Conservation (phyloP, 192 early-diverging fungal species). For the Podila clonocystis region DNA sequence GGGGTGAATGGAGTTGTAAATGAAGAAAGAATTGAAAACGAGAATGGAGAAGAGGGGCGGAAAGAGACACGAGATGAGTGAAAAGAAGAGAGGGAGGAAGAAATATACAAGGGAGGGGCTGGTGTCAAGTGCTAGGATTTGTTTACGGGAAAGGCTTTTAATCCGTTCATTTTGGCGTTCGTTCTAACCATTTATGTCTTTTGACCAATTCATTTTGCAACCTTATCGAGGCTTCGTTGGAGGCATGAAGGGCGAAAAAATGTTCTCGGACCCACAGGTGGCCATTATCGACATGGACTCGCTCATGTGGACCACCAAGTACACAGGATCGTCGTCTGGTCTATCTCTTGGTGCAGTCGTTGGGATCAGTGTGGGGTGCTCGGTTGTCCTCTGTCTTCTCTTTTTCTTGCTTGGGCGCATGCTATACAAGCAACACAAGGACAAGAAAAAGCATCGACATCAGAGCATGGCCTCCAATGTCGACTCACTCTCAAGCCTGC, state of each 20-base stretch:
- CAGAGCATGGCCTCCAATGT: not conserved
- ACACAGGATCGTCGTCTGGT: not conserved
- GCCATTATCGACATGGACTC: conserved; percentile 32
- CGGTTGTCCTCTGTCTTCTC: not conserved
- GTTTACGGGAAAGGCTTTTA: not conserved
- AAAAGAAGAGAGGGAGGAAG: not conserved
- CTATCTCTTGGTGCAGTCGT: conserved; percentile 9
- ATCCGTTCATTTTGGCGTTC: not conserved
- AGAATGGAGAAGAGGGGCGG: not conserved
- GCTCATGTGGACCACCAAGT: conserved; percentile 12
- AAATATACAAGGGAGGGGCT: not conserved
- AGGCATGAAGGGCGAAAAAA: not conserved
- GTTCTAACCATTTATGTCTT: not conserved
- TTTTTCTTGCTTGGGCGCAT: not conserved
- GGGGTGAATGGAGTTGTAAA: not conserved
- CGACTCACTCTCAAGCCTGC: conserved; percentile 4
- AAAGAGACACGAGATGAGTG: not conserved
- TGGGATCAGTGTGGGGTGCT: conserved; percentile 9
- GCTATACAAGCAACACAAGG: no score
- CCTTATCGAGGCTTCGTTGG: conserved; percentile 5
- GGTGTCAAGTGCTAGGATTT: not conserved
- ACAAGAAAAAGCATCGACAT: not conserved
- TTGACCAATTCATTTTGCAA: no score
- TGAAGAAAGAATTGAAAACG: not conserved
- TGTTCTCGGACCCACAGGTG: conserved; percentile 29